Percentiles rank a stretch among this genome's conserved stretches.
Evolutionary conservation across 192 early-diverging fungal species (phyloP).

Genomic region (Backusella westeae): DNA sequence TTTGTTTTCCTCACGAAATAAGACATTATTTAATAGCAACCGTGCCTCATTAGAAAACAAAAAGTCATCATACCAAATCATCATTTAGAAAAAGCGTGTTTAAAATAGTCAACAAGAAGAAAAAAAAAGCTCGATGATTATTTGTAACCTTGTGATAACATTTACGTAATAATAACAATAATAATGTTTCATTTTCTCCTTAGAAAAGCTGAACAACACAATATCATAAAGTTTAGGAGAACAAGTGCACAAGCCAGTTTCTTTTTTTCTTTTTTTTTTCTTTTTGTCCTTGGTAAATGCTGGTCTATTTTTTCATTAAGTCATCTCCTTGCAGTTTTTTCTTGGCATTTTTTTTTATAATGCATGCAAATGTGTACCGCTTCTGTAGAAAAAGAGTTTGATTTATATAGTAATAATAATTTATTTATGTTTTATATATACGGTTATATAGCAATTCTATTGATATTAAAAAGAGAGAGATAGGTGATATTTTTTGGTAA

Average conservation of each 20-base stretch:
- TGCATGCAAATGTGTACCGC: background rate
- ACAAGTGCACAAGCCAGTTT: background rate
- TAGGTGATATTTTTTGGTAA: background rate
- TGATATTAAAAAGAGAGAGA: background rate
- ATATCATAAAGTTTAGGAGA: background rate
- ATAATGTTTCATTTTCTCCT: background rate
- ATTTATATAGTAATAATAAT: background rate
- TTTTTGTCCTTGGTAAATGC: background rate
- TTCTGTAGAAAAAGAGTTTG: background rate
- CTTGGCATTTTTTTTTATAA: constrained; percentile 1
- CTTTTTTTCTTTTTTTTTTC: background rate
- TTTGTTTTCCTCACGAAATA: background rate
- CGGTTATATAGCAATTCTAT: background rate
- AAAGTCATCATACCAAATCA: background rate
- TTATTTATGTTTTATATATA: background rate
- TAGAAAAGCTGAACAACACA: background rate
- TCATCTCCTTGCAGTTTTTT: background rate
- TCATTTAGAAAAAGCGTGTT: background rate
- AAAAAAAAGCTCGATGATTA: background rate
- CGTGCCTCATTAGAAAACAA: background rate
- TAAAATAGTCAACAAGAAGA: background rate
- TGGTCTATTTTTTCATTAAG: background rate
- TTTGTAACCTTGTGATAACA: background rate
- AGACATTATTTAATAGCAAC: too few species aligned
- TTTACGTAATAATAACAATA: background rate